Evolutionary conservation across 139 green algal genomes (phyloP).

Genomic region (Dunaliella sp.): DNA sequence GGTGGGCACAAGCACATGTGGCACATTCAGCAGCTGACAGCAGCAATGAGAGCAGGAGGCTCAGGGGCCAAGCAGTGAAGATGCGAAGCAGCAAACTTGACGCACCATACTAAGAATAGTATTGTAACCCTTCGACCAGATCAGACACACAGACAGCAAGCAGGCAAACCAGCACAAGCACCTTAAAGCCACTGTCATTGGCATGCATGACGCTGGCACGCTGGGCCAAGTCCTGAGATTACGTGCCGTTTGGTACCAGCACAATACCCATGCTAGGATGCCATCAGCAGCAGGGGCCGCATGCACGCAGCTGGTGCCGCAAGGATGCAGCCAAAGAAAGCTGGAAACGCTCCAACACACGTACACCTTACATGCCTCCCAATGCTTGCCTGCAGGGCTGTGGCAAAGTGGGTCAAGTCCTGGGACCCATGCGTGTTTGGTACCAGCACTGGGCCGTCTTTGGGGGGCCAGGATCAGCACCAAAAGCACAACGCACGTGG

Average conservation of each 20-base stretch:
- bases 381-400: background rate
- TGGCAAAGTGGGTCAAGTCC: conserved; percentile 69
- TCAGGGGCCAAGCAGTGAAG: too few species aligned
- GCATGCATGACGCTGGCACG: background rate
- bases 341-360: too few species aligned
- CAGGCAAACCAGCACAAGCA: conserved; percentile 36
- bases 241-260: background rate
- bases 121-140: too few species aligned
- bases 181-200: background rate
- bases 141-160: too few species aligned
- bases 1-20: too few species aligned
- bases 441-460: background rate
- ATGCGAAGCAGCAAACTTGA: too few species aligned
- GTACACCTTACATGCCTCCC: too few species aligned
- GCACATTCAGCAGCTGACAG: too few species aligned
- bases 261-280: background rate
- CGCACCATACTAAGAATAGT: too few species aligned
- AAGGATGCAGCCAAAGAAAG: too few species aligned
- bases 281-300: background rate
- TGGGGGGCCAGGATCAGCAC: background rate
- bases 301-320: background rate
- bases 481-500: background rate
- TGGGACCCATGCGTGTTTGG: conserved; percentile 80
- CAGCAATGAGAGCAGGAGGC: too few species aligned
- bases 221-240: background rate